Evolutionary conservation across 495 filamentous ascomycete genomes (phyloP), one percentile per base, ranked within the genome.

Genomic region (Entonaema liquescens): DNA sequence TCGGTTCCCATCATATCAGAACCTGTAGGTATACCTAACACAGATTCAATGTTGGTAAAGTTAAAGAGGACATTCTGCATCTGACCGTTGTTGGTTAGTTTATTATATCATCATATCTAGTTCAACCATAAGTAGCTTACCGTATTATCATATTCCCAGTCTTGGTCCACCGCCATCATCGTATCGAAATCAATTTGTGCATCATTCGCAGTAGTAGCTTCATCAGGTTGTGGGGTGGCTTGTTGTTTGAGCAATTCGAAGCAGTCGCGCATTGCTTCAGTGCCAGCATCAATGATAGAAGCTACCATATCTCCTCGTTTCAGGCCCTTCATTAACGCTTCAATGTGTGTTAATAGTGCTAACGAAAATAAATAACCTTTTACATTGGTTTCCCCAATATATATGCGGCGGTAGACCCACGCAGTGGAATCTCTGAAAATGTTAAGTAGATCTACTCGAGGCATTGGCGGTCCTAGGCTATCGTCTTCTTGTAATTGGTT

Each of bases 311-410:
- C 76, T 0, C 81, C 72, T 19, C 77, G 78, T 1, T 52, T 40
- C 1, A 83, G 2, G 11, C 83, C 79, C 19, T 67, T 65, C 73
- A 79, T 77, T 3, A 86, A 56, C 9, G 73, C 83, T 4, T 85
- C 74, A 0, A 88, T 72, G 53, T 87, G 82, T 3, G 81, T 82
- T 4, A 63, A 29, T 0, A 89, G 55, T 5, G 85, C 60, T 3
- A 65, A 62, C 0, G 76, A 67, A 26, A 89, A 74, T 26, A 90
- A 42, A 47, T 84, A 84, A 0, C 83, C 85, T 64, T 89, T 89
- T n/a, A 85, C 77, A 67, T 88, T 89, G 0, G 83, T 87, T 73
- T 89, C 84, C 3, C 87, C 88, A 2, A 77, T 79, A 40, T 80
- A 50, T 3, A 89, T 79, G 33, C 75, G 77, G 9, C 64, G 63